Evolutionary conservation across 2,329 filamentous ascomycete species (phyloP), one percentile per base, ranked within the genome.

Genomic region (Fusarium sacchari): DNA sequence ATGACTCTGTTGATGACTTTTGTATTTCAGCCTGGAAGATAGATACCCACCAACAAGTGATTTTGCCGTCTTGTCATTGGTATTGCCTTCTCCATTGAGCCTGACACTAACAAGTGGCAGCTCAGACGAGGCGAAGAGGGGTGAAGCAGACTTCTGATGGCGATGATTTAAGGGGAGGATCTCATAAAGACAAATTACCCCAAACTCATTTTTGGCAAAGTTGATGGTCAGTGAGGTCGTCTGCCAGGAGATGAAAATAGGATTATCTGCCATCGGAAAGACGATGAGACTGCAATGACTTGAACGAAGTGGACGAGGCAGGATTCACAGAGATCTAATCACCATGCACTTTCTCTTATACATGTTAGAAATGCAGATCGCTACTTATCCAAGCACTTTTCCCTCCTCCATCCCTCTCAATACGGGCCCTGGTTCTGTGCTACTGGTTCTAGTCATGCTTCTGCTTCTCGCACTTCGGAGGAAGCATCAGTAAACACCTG

Each of bases 331-430:
- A 49, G 14, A 12, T 9, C 14, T n/a, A 2, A 17, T 4, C 11
- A 49, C 5, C 7, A 20, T 49, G 8, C 28, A 30, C 15, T 30
- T n/a, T 30, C 28, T 49, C 46, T 49, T 49, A 49, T 49, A 49
- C 20, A 49, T n/a, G 3, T 9, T 9, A 1, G 7, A 6, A 9
- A n/a, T 30, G 22, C 20, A 9, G 22, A 49, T 30, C 46, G 3
- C 15, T 30, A 13, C 28, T 30, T n/a, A 1, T 4, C 14, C 0
- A 8, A 30, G 5, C 7, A 30, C 8, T 4, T 7, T 17, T 0
- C 6, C 22, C 10, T 1, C 13, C 20, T 17, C 0, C 30, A 6
- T 26, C 20, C 26, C 26, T n/a, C 46, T 0, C 2, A 13, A 18
- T n/a, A n/a, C 28, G 15, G 1, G 7, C 15, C 0, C 17, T 17